A percentile compares a stretch with the other conserved stretches of the same genome.
Conservation (phyloP, 2,329 filamentous ascomycete genomes). For the Macrophomina pseudophaseolina region DNA sequence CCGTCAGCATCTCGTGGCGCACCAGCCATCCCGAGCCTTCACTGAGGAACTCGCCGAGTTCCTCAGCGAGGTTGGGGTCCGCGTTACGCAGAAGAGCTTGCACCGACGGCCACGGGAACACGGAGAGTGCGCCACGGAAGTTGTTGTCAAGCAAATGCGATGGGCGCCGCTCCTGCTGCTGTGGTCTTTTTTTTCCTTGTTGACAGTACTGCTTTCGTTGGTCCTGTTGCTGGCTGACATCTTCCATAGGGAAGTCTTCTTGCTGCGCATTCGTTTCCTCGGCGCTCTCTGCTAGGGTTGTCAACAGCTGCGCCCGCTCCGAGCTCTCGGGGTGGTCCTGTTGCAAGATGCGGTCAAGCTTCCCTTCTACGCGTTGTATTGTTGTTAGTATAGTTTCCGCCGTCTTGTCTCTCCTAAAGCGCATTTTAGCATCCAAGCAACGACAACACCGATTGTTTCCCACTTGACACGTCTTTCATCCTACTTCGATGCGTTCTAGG, state of each 20-base stretch:
- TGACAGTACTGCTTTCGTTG: no score
- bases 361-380: not conserved
- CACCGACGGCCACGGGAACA: not conserved
- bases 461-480: no score
- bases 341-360: constrained; percentile 17
- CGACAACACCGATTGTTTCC: no score
- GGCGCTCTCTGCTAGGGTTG: no score
- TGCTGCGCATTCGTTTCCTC: no score
- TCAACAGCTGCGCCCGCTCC: not conserved
- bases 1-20: constrained; percentile 37
- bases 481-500: no score
- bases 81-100: not conserved
- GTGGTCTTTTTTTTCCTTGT: no score
- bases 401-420: constrained; percentile 14
- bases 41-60: constrained; percentile 43
- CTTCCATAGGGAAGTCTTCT: not conserved
- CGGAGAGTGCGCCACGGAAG: not conserved
- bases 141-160: no score
- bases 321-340: not conserved
- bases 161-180: no score
- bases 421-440: no score
- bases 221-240: no score
- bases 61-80: constrained; percentile 17
- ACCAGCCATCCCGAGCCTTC: constrained; percentile 48
- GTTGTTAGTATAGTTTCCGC: not conserved